A percentile compares a stretch with the other conserved stretches of the same genome.
Conservation (phyloP, 2,329 filamentous ascomycete species). For the Trichoderma brevicompactum region DNA sequence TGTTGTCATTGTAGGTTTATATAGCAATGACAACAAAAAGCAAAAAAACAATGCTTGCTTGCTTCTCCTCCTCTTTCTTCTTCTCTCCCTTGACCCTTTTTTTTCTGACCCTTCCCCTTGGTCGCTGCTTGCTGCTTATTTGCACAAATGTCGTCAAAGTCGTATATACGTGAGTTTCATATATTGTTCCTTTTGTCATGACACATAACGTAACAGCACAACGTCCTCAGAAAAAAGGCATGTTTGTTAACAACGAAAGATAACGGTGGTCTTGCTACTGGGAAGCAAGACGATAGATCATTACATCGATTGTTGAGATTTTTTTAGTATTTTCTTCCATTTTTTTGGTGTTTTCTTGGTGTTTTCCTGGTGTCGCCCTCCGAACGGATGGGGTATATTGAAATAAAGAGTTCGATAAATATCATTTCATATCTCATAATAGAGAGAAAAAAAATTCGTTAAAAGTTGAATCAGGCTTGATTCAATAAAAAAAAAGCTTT, state of each 20-base stretch:
- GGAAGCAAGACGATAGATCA: slow-evolving; percentile 25
- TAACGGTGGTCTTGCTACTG: slow-evolving; percentile 21
- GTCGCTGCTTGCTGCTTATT: slow-evolving; percentile 1
- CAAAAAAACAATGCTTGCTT: background rate
- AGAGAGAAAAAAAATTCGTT: slow-evolving; percentile 27
- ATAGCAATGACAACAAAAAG: background rate
- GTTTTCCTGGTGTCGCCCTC: slow-evolving; percentile 4
- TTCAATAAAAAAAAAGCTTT: slow-evolving; percentile 1
- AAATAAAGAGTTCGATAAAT: slow-evolving; percentile 10
- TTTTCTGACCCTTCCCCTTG: background rate
- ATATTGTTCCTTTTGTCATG: slow-evolving; percentile 28
- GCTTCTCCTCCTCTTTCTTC: background rate
- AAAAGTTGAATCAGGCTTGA: slow-evolving; percentile 19
- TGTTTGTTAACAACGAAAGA: slow-evolving; percentile 27
- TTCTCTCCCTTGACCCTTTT: background rate
- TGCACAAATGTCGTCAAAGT: slow-evolving; percentile 28
- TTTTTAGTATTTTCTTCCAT: slow-evolving; percentile 10
- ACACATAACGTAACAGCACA: slow-evolving; percentile 27
- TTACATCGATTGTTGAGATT: slow-evolving; percentile 23
- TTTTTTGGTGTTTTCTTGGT: slow-evolving; percentile 8
- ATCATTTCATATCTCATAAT: slow-evolving; percentile 25
- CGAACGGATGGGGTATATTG: slow-evolving; percentile 19
- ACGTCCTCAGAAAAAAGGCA: slow-evolving; percentile 1
- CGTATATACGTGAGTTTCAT: slow-evolving; percentile 28
- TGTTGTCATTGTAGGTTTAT: background rate